Percentiles rank a stretch among this genome's conserved stretches.
These are phyloP conservation scores for Yueomyces sp. DNA, from an alignment of 1,139 yeast genomes.

Conservation along the genomic window DNA sequence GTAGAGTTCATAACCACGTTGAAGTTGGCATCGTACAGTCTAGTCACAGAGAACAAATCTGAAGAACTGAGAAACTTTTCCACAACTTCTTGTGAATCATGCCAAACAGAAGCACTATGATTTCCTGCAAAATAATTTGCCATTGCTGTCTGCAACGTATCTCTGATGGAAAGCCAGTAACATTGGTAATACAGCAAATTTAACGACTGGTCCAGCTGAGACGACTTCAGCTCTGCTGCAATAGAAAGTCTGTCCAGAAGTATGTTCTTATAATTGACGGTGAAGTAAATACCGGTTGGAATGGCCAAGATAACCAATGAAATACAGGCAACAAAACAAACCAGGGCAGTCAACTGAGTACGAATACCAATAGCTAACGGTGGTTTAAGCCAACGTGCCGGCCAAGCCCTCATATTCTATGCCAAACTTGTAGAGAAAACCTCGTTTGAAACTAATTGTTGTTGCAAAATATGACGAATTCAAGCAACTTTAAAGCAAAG, in stretches of 20 bases:
- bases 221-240: conserved; percentile 67
- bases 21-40: conserved; percentile 48
- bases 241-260: conserved; percentile 64
- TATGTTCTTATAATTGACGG: conserved; percentile 45
- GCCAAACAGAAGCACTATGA: conserved; percentile 37
- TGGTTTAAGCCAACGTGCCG: conserved; percentile 7
- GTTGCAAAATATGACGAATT: too few relatives aligned
- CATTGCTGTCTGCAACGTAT: conserved; percentile 46
- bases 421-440: too few relatives aligned
- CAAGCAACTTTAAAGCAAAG: too few relatives aligned
- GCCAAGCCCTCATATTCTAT: too few relatives aligned
- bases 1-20: conserved; percentile 27
- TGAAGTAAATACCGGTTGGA: conserved; percentile 71
- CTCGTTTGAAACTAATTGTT: too few relatives aligned
- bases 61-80: conserved; percentile 54
- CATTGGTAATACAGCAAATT: conserved; percentile 57
- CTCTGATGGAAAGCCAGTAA: conserved; percentile 53
- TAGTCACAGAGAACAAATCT: conserved; percentile 50
- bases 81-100: conserved; percentile 28
- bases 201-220: conserved; percentile 63
- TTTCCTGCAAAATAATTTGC: conserved; percentile 64
- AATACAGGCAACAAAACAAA: conserved; percentile 60
- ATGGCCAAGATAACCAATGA: conserved; percentile 67
- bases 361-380: conserved; percentile 31
- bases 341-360: conserved; percentile 68